Evolutionary conservation across 2,329 filamentous ascomycete genomes (phyloP).

Genomic region (Stagonosporopsis rhizophila): DNA sequence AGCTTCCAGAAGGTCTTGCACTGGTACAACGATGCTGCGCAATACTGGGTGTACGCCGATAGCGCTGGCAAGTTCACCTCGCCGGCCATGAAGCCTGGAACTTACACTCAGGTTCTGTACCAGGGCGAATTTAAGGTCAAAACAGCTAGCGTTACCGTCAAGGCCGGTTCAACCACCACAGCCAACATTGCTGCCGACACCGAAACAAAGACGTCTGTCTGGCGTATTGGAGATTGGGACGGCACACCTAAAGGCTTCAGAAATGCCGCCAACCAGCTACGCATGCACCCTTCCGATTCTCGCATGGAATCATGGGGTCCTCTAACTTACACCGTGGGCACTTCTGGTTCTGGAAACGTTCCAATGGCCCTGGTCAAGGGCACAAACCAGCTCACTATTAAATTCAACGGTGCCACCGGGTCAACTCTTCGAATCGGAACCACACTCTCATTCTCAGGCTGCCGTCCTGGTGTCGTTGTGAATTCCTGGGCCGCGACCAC

Average conservation of each 20-base stretch:
- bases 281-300: constrained; percentile 72
- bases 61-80: constrained; percentile 66
- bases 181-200: constrained; percentile 61
- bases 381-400: constrained; percentile 68
- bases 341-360: constrained; percentile 60
- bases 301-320: constrained; percentile 69
- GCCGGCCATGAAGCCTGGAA: constrained; percentile 71
- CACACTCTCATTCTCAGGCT: constrained; percentile 67
- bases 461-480: constrained; percentile 63
- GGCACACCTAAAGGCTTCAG: constrained; percentile 66
- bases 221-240: constrained; percentile 71
- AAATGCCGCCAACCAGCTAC: constrained; percentile 70
- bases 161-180: constrained; percentile 57
- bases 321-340: constrained; percentile 67
- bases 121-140: constrained; percentile 65
- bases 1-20: constrained; percentile 65
- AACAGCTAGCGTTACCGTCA: constrained; percentile 54
- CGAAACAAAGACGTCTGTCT: constrained; percentile 62
- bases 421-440: constrained; percentile 70
- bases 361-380: constrained; percentile 72
- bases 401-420: constrained; percentile 61
- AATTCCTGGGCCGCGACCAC: constrained; percentile 61
- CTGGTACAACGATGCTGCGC: constrained; percentile 68
- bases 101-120: constrained; percentile 72
- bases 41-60: constrained; percentile 69